These are phyloP conservation scores for Paracoccidioides lutzii DNA, from an alignment of 2,329 filamentous ascomycete genomes.

Conservation along the genomic window DNA sequence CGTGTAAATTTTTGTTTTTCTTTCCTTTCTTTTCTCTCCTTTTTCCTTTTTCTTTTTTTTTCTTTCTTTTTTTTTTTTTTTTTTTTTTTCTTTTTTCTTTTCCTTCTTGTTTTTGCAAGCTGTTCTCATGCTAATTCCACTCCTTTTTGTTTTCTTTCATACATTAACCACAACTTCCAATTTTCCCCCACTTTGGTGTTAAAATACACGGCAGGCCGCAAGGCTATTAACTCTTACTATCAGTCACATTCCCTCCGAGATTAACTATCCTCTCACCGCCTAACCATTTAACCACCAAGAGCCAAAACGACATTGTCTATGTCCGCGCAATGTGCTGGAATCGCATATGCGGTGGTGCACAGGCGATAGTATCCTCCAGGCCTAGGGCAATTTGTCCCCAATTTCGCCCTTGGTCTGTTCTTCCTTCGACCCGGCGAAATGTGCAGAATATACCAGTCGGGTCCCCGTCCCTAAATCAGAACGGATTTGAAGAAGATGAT, in stretches of 20 bases:
- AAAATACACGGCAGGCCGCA: not conserved
- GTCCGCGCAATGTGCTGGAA: conserved; percentile 6
- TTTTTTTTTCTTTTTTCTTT: not conserved
- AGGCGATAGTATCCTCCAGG: conserved; percentile 2
- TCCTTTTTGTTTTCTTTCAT: not conserved
- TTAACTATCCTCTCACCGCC: not conserved
- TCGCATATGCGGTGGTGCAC: conserved; percentile 2
- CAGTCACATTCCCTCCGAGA: not conserved
- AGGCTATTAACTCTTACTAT: not conserved
- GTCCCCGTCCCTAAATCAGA: conserved; percentile 12
- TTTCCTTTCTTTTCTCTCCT: not conserved
- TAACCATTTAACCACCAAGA: not conserved
- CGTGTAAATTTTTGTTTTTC: not conserved
- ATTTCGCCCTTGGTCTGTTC: conserved; percentile 3
- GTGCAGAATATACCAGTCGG: conserved; percentile 9
- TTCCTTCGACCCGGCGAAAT: conserved; percentile 5
- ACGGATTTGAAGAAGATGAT: conserved; percentile 21
- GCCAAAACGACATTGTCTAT: not conserved
- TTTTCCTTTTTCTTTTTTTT: not conserved
- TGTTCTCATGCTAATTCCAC: not conserved
- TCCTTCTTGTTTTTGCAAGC: not conserved
- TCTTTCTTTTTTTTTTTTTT: not conserved
- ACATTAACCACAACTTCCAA: not conserved
- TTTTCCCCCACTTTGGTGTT: not conserved
- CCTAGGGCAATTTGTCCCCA: conserved; percentile 3